A percentile compares a stretch with the other conserved stretches of the same genome.
Conservation (phyloP, 2,329 filamentous ascomycete species). For the Talaromyces sp. region DNA sequence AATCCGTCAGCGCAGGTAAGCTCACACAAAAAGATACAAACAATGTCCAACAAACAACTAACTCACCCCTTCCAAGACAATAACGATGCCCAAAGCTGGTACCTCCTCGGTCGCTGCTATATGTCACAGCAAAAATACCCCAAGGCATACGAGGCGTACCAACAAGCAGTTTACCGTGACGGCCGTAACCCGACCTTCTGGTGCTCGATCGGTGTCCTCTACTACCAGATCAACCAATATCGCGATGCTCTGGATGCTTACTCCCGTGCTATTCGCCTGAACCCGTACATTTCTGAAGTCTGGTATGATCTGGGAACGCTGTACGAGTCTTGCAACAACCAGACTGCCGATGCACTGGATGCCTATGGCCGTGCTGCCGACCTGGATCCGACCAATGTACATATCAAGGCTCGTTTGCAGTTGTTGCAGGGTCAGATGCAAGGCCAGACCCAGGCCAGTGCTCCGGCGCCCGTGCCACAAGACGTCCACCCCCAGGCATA, state of each 20-base stretch:
- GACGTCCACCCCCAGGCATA: slow-evolving; percentile 96
- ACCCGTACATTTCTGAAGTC: slow-evolving; percentile 97
- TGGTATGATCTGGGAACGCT: slow-evolving; percentile 98
- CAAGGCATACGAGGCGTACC: slow-evolving; percentile 96
- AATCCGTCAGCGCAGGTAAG: slow-evolving; percentile 87
- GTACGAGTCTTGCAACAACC: slow-evolving; percentile 99
- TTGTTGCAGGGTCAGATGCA: slow-evolving; percentile 73
- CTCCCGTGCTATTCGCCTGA: slow-evolving; percentile 89
- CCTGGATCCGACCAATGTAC: slow-evolving; percentile 84
- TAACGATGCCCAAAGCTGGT: slow-evolving; percentile 96
- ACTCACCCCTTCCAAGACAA: slow-evolving; percentile 57
- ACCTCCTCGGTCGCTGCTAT: slow-evolving; percentile 92
- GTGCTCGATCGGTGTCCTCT: slow-evolving; percentile 98
- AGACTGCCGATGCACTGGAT: slow-evolving; percentile 91
- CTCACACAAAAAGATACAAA: slow-evolving; percentile 5
- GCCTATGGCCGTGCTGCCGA: slow-evolving; percentile 93
- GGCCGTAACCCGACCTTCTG: slow-evolving; percentile 97
- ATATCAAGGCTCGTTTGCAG: slow-evolving; percentile 92
- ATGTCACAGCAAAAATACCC: slow-evolving; percentile 99
- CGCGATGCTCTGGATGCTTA: slow-evolving; percentile 96
- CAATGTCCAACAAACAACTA: background rate
- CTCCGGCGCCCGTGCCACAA: slow-evolving; percentile 70
- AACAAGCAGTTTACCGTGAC: slow-evolving; percentile 96
- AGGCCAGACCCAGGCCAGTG: slow-evolving; percentile 63
- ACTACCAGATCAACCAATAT: slow-evolving; percentile 99